phyloP scores from a whole-genome alignment of 345 rosid species.

The Sisymbrium irio region DNA sequence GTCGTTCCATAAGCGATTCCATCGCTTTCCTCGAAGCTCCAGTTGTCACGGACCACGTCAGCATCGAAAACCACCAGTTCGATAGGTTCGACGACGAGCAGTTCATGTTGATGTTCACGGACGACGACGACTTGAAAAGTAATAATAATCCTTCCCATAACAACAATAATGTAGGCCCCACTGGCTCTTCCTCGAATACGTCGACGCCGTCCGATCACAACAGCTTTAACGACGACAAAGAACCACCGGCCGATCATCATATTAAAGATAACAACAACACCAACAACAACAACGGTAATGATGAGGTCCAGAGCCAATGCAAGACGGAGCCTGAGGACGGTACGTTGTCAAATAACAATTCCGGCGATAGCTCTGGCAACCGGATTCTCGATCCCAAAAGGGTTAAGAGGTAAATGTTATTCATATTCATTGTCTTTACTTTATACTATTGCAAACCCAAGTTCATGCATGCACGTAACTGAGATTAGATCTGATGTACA shows the following conservation, averaged over 20 bases:
- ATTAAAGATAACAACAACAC: conserved; percentile 21
- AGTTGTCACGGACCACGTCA: not conserved
- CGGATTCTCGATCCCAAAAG: conserved; percentile 73
- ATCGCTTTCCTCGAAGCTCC: conserved; percentile 59
- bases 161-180: conserved; percentile 42
- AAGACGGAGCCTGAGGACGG: conserved; percentile 34
- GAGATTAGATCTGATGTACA: not conserved
- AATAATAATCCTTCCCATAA: conserved; percentile 1
- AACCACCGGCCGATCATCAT: conserved; percentile 34
- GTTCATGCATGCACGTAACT: conserved; percentile 38
- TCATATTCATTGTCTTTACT: not conserved
- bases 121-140: conserved; percentile 34
- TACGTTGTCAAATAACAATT: conserved; percentile 27
- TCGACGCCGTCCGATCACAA: conserved; percentile 75
- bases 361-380: conserved; percentile 36
- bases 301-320: conserved; percentile 64
- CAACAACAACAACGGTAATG: conserved; percentile 4
- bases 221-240: conserved; percentile 60
- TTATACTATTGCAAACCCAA: not conserved
- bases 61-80: conserved; percentile 30
- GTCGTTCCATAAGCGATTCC: conserved; percentile 81
- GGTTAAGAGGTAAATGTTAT: conserved; percentile 67
- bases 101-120: conserved; percentile 75
- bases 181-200: conserved; percentile 55
- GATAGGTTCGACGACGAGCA: conserved; percentile 81